Percentiles rank a stretch among this genome's conserved stretches.
phyloP scores from a whole-genome alignment of 306 rosid genomes.

The Elaeagnus macrophylla region DNA sequence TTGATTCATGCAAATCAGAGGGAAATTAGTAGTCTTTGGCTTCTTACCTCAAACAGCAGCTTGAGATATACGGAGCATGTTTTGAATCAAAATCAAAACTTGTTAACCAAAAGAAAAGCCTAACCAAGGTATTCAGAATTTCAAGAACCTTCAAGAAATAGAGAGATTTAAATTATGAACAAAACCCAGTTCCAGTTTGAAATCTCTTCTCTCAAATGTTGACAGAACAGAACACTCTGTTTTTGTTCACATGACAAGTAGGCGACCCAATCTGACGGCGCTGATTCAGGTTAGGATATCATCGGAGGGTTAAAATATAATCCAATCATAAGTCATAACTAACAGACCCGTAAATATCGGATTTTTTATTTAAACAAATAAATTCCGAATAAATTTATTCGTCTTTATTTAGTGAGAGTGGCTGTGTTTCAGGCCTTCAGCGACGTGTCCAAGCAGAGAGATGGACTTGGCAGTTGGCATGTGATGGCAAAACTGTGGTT shows the following conservation, averaged over 20 bases:
- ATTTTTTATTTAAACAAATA: not conserved
- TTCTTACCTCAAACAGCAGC: no score
- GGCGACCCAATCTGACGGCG: constrained; percentile 8
- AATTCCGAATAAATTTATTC: no score
- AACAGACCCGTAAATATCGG: constrained; percentile 21
- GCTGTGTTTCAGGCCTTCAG: constrained; percentile 22
- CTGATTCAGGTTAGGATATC: constrained; percentile 11
- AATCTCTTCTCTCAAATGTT: not conserved
- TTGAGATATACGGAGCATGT: no score
- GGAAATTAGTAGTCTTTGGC: no score
- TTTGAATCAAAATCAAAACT: no score
- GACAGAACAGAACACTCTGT: constrained; percentile 4
- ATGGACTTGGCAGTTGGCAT: not conserved
- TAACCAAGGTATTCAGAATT: no score
- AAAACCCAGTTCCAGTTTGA: not conserved
- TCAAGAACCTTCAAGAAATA: no score
- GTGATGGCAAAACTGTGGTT: constrained; percentile 6
- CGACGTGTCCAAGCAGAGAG: constrained; percentile 11
- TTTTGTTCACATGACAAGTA: not conserved
- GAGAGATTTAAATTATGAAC: no score
- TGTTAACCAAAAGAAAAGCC: no score
- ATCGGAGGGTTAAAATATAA: constrained; percentile 24
- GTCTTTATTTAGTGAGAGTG: not conserved
- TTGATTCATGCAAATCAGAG: no score
- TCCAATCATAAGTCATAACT: no score